Evolutionary conservation across 2,329 filamentous ascomycete genomes (phyloP).

Genomic region (Pezicula rhizophila): DNA sequence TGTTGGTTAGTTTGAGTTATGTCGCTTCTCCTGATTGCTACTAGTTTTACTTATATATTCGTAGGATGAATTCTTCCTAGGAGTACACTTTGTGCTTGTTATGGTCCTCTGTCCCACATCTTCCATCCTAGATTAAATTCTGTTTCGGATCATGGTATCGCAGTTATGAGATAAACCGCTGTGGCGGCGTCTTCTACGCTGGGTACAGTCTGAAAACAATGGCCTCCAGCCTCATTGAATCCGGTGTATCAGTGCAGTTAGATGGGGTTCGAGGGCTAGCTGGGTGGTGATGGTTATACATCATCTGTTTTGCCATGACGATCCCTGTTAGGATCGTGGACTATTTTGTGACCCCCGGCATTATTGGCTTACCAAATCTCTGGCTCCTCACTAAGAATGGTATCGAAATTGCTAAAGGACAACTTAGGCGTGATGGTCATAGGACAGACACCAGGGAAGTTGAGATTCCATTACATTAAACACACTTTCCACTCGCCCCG

Average conservation of each 20-base stretch:
- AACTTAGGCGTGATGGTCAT: conserved; percentile 41
- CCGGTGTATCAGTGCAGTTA: conserved; percentile 24
- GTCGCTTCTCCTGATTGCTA: neutral
- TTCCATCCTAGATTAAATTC: too few relatives aligned
- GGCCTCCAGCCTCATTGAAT: conserved; percentile 3
- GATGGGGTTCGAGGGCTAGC: conserved; percentile 20
- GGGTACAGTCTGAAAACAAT: conserved; percentile 3
- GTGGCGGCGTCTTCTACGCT: conserved; percentile 5
- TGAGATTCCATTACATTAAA: conserved; percentile 43
- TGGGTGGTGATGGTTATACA: conserved; percentile 28
- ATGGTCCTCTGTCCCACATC: conserved; percentile 12
- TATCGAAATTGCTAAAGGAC: conserved; percentile 38
- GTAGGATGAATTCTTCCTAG: conserved; percentile 27
- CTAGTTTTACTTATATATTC: neutral
- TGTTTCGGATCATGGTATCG: conserved; percentile 2
- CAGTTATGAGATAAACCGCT: conserved; percentile 15
- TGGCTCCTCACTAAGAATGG: conserved; percentile 39
- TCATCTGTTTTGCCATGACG: conserved; percentile 22
- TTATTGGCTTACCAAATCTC: conserved; percentile 32
- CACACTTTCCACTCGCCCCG: conserved; percentile 35
- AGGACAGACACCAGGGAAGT: conserved; percentile 43
- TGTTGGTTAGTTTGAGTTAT: conserved; percentile 44
- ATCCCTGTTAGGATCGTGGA: conserved; percentile 19
- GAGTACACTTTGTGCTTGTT: conserved; percentile 26
- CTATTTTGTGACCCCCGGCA: conserved; percentile 10